Conservation (phyloP, 495 filamentous ascomycete genomes). For the Jackrogersella multiformis region DNA sequence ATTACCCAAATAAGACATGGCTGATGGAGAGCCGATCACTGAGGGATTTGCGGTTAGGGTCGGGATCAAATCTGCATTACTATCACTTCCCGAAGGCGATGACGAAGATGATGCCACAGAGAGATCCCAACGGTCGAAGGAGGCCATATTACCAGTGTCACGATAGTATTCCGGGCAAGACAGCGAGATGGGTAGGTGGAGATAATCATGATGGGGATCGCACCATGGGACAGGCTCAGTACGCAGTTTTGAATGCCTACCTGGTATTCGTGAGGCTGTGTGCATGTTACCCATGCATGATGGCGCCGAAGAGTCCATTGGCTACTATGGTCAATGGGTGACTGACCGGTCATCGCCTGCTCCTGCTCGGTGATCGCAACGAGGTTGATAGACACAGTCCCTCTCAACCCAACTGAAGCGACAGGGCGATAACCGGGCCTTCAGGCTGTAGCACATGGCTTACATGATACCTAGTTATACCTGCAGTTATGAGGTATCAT, state of each 20-base stretch:
- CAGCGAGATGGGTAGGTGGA: not conserved
- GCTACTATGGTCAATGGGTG: not conserved
- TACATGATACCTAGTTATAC: not conserved
- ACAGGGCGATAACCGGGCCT: not conserved
- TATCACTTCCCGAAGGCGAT: not conserved
- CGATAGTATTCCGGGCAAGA: not conserved
- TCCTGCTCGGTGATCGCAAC: not conserved
- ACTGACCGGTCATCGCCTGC: not conserved
- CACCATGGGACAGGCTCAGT: not conserved
- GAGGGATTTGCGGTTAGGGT: constrained; percentile 1
- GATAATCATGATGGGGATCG: not conserved
- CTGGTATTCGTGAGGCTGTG: not conserved
- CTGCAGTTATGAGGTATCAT: not conserved
- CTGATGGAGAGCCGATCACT: constrained; percentile 7
- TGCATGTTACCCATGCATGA: not conserved
- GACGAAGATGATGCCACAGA: not conserved
- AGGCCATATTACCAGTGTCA: constrained; percentile 6
- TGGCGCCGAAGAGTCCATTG: not conserved
- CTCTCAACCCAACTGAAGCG: not conserved
- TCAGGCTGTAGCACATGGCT: not conserved
- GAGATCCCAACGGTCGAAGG: not conserved
- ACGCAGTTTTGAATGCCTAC: constrained; percentile 3
- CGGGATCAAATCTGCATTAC: not conserved
- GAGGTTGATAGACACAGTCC: not conserved
- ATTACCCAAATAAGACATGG: constrained; percentile 7